Evolutionary conservation across 2,329 filamentous ascomycete species (phyloP), one percentile per base, ranked within the genome.

Genomic region (Onygena corvina): DNA sequence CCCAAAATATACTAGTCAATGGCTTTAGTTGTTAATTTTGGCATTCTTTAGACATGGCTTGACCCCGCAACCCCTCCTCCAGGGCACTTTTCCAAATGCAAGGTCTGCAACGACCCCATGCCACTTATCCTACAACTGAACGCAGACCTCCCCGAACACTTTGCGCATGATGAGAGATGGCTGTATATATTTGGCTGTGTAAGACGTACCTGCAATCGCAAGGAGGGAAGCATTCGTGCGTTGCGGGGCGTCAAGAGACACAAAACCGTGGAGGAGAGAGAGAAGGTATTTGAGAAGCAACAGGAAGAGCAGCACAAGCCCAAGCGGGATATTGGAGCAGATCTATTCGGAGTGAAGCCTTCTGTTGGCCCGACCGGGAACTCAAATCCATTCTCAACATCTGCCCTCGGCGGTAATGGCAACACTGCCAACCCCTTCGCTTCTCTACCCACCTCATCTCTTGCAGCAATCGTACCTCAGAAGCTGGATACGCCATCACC

Each of bases 61-160:
- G 82, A 89, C 57, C 67, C 75, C n/a, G 70, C 74, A 48, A 77
- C 75, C 34, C 73, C 84, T 3, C 85, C 90, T 5, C 84, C 86
- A 1, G 84, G 84, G 20, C 72, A 81, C 0, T 75, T 94, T 7
- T 87, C 85, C 18, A 83, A 81, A 67, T 98, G 92, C 72, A 87
- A 85, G 67, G 76, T 85, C 56, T 98, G 92, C 77, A 85, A 87
- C 57, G 77, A 81, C 47, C 68, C 86, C 47, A 87, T 95, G 79
- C 81, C 80, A 1, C 75, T 96, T 8, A 77, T 98, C 2, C 76
- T 98, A 42, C 88, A 98, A 66, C 76, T 98, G 23, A 87, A 98
- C 66, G 89, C 80, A 59, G 88, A 95, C 63, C 75, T 96, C 2
- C 89, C 88, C 11, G 84, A 90, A 49, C 76, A 80, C 45, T 95